A percentile compares a stretch with the other conserved stretches of the same genome.
Evolutionary conservation across 202 grass and related monocot genomes (phyloP).

Genomic region (Schoenoplectus triqueter): DNA sequence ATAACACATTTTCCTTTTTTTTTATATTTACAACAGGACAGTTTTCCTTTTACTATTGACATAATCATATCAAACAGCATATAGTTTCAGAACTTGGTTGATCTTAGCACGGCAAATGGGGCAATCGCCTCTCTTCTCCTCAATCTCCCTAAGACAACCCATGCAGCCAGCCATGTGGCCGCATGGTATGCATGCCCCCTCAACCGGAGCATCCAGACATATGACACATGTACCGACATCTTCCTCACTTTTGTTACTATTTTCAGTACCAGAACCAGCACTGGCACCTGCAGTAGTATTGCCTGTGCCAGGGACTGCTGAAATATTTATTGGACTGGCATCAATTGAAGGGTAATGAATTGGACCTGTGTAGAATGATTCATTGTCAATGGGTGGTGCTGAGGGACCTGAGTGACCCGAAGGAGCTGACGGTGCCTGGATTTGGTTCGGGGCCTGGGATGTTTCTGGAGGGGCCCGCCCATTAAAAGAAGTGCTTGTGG

Average conservation of each 20-base stretch:
- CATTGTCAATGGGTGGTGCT: conserved; percentile 63
- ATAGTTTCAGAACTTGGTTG: conserved; percentile 78
- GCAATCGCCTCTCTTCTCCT: conserved; percentile 82
- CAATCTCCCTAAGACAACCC: conserved; percentile 86
- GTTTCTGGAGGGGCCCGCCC: conserved; percentile 69
- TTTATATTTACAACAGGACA: neutral
- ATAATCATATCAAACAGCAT: conserved; percentile 65
- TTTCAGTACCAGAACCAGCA: conserved; percentile 35
- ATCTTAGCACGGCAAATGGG: conserved; percentile 90
- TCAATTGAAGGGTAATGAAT: conserved; percentile 86
- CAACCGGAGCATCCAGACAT: conserved; percentile 84
- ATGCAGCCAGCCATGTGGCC: conserved; percentile 99
- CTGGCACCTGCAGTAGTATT: conserved; percentile 8
- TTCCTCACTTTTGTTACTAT: conserved; percentile 8
- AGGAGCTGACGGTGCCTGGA: conserved; percentile 33
- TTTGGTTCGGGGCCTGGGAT: conserved; percentile 45
- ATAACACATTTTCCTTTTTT: conserved; percentile 13
- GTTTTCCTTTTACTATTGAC: neutral
- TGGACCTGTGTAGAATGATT: conserved; percentile 59
- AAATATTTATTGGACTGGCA: conserved; percentile 58
- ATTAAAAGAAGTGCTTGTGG: conserved; percentile 59
- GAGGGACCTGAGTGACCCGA: conserved; percentile 45
- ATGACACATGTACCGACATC: conserved; percentile 69
- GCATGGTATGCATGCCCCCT: conserved; percentile 95
- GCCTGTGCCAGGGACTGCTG: conserved; percentile 29